Base-by-base conservation (phyloP, 257 asterid species). In the Eustoma russellianum region DNA sequence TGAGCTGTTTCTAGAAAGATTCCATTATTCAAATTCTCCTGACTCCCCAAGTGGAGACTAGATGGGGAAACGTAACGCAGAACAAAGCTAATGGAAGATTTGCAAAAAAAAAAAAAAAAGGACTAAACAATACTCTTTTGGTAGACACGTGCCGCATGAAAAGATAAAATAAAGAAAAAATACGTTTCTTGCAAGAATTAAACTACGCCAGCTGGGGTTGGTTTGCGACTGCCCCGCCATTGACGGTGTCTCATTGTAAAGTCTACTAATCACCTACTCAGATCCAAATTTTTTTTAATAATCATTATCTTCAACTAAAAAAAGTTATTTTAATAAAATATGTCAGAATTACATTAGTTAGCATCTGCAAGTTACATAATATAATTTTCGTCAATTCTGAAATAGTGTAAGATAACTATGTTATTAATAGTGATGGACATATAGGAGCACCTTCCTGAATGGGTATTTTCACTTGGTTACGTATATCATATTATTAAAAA, bases 1-100 rank as follows among this genome's bases (percentile, higher is more conserved):
- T 54, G 14, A 7, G 2, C 33, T 18, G 14, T 28, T 40, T 58
- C 62, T 55, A 65, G 72, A 73, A 55, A 52, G 73, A 69, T 74
- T 69, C 76, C 67, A 41, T 50, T 43, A 41, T 56, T 7, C 9
- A 38, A 17, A 18, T 41, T 44, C 57, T 48, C 57, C 59, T 68
- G 70, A 62, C 80, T 66, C 80, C 77, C 80, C 62, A 52, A 46
- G 14, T 52, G 74, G 70, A 63, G 51, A 70, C 73, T 49, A 33
- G 33, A 52, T 24, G 63, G 57, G 40, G 10, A 44, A 48, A 57
- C 57, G 52, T 55, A 57, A 46, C 17, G 28, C 24, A 17, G 14
- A 50, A 8, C 28, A 54, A 38, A 54, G 40, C 48, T 38, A 28
- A 54, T 17, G 16, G 34, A 35, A 16, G 17, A 33, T 34, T 17